Evolutionary conservation across 495 filamentous ascomycete genomes (phyloP).

Genomic region (Penicillium lagena): DNA sequence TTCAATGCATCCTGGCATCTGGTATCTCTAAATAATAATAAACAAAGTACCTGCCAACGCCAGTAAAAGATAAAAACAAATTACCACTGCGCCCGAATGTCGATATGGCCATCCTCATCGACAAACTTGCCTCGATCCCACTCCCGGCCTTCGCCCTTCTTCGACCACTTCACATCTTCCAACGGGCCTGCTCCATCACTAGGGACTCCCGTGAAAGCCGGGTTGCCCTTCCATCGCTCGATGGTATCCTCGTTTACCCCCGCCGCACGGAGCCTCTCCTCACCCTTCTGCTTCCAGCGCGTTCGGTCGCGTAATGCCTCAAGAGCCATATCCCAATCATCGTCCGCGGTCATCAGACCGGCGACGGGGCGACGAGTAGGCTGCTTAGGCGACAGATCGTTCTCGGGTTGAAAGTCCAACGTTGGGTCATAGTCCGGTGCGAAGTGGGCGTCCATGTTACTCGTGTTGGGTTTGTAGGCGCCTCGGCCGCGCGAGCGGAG

Average conservation of each 20-base stretch:
- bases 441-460: conserved; percentile 78
- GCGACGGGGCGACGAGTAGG: conserved; percentile 30
- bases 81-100: conserved; percentile 44
- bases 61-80: not conserved
- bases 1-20: conserved; percentile 5
- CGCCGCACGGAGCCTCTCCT: conserved; percentile 67
- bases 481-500: conserved; percentile 75
- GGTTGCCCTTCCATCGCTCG: conserved; percentile 68
- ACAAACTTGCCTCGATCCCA: conserved; percentile 88
- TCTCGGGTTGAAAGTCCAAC: conserved; percentile 55
- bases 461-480: conserved; percentile 42
- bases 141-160: conserved; percentile 73
- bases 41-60: not conserved
- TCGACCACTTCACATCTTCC: conserved; percentile 73
- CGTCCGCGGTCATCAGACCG: conserved; percentile 41
- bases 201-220: conserved; percentile 12
- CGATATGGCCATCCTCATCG: conserved; percentile 53
- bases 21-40: no score
- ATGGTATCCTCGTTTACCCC: conserved; percentile 77
- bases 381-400: conserved; percentile 28
- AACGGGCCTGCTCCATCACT: conserved; percentile 38
- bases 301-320: conserved; percentile 77
- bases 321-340: conserved; percentile 79
- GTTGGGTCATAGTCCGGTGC: conserved; percentile 69
- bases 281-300: conserved; percentile 72